Conservation (phyloP, 2,329 filamentous ascomycete genomes). For the Chrysoporthe deuterocubensis region DNA sequence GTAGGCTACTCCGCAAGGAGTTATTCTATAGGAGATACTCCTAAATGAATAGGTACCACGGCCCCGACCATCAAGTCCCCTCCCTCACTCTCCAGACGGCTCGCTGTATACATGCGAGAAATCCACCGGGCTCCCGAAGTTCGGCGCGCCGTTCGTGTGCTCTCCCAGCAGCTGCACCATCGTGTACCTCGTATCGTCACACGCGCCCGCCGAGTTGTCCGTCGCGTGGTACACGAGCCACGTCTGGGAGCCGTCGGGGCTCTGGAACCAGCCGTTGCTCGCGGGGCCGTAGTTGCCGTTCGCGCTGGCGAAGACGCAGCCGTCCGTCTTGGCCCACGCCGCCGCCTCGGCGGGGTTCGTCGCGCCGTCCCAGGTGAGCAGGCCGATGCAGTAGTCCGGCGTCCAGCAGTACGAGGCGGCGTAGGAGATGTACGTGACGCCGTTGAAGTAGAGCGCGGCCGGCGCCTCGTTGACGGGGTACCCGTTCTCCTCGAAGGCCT, state of each 20-base stretch:
- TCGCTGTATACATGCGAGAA: conserved; percentile 20
- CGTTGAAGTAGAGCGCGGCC: conserved; percentile 55
- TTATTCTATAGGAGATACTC: too few species aligned
- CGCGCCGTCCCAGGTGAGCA: conserved; percentile 56
- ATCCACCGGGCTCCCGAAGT: conserved; percentile 46
- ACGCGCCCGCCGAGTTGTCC: conserved; percentile 50
- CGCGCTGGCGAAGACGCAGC: conserved; percentile 54
- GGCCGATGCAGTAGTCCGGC: conserved; percentile 55
- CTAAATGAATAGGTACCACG: too few species aligned
- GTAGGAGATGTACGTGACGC: conserved; percentile 57
- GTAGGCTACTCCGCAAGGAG: too few species aligned
- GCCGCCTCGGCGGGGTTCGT: conserved; percentile 48
- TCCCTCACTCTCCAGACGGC: conserved; percentile 10
- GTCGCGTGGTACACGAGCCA: conserved; percentile 63
- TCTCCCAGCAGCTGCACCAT: conserved; percentile 56
- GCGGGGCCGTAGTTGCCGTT: conserved; percentile 63
- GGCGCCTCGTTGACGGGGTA: conserved; percentile 60
- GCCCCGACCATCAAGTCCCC: too few species aligned
- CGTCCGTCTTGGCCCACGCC: conserved; percentile 56
- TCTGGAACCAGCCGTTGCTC: conserved; percentile 63
- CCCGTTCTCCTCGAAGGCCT: conserved; percentile 54
- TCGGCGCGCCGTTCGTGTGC: conserved; percentile 54
- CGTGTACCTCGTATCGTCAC: conserved; percentile 58
- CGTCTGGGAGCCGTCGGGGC: conserved; percentile 56
- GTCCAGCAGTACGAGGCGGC: conserved; percentile 63